These are phyloP conservation scores for Mortierella sp. DNA, from an alignment of 371 early-diverging fungal species.

Conservation along the genomic window DNA sequence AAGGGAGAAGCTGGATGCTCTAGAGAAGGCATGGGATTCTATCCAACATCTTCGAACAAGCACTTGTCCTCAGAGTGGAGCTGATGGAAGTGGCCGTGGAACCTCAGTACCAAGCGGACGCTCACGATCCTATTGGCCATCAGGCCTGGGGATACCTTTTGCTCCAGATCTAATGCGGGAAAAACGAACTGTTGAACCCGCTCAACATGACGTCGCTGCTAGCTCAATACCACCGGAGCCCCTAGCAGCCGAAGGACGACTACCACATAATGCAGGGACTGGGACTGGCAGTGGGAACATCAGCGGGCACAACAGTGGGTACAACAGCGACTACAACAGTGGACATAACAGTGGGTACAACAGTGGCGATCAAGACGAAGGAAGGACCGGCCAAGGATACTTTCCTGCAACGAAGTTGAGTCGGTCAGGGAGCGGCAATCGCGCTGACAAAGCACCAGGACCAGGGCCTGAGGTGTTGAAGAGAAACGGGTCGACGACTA, in stretches of 20 bases:
- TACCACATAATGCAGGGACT: constrained; percentile 32
- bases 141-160: constrained; percentile 37
- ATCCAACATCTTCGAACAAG: constrained; percentile 53
- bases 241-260: constrained; percentile 15
- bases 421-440: constrained; percentile 45
- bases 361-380: constrained; percentile 52
- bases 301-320: constrained; percentile 38
- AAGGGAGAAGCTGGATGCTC: constrained; percentile 57
- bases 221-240: constrained; percentile 1
- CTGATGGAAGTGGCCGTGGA: background rate
- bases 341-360: constrained; percentile 8
- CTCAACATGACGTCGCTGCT: constrained; percentile 3
- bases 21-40: constrained; percentile 60
- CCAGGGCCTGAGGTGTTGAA: background rate
- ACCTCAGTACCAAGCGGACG: constrained; percentile 9
- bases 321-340: no score
- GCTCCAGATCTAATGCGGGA: constrained; percentile 23
- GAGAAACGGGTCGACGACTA: constrained; percentile 21
- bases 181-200: constrained; percentile 1
- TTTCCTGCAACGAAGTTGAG: constrained; percentile 49
- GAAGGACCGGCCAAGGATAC: constrained; percentile 24
- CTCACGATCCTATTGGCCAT: constrained; percentile 48
- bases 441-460: constrained; percentile 6
- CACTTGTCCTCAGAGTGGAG: constrained; percentile 1
- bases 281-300: constrained; percentile 12